Evolutionary conservation across 768 basidiomycete genomes (phyloP).

Genomic region (Mycena maculata): DNA sequence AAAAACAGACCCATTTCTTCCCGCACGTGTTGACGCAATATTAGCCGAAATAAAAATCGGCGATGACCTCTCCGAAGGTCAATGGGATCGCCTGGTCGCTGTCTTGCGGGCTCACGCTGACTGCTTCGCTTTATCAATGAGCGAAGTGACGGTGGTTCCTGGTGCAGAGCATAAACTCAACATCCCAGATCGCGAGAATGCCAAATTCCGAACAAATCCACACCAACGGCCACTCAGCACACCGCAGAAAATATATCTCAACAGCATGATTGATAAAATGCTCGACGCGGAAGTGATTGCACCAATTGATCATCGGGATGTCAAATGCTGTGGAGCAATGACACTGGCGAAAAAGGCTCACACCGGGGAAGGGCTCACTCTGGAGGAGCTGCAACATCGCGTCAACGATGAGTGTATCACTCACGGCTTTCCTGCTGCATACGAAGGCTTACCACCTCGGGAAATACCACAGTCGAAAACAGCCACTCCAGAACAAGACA

Average conservation of each 20-base stretch:
- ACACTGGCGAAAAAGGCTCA: slow-evolving; percentile 33
- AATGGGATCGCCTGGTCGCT: slow-evolving; percentile 25
- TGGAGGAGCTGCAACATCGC: slow-evolving; percentile 19
- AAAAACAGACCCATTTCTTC: slow-evolving; percentile 33
- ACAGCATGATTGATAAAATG: slow-evolving; percentile 39
- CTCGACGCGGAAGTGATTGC: slow-evolving; percentile 26
- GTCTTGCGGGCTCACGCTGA: slow-evolving; percentile 50
- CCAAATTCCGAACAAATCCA: slow-evolving; percentile 30
- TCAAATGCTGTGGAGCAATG: slow-evolving; percentile 23
- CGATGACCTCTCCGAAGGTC: slow-evolving; percentile 27
- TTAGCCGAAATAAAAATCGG: slow-evolving; percentile 33
- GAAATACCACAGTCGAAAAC: slow-evolving; percentile 32
- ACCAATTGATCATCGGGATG: slow-evolving; percentile 20
- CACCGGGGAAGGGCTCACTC: background rate
- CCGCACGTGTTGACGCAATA: slow-evolving; percentile 34
- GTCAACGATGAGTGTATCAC: slow-evolving; percentile 28
- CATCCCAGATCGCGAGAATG: slow-evolving; percentile 23
- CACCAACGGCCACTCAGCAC: slow-evolving; percentile 37
- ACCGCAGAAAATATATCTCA: slow-evolving; percentile 34
- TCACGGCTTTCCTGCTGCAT: background rate
- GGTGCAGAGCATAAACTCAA: slow-evolving; percentile 36
- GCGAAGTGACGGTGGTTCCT: slow-evolving; percentile 38
- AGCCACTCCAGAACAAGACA: background rate
- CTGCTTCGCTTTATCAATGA: slow-evolving; percentile 51
- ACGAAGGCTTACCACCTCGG: slow-evolving; percentile 4